These are phyloP conservation scores for thale cress (Arabidopsis thaliana) DNA, from an alignment of 345 rosid species.

Conservation along the genomic window TAIR10.1 NC_003074.8:6071501-6072000, in stretches of 20 bases:
- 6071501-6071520: constrained; percentile 89
- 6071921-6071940: constrained; percentile 44
- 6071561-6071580: constrained; percentile 79
- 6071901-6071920: constrained; percentile 54
- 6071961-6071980: constrained; percentile 70
- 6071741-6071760: constrained; percentile 88
- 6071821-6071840: constrained; percentile 70
- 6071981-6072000: constrained; percentile 43
- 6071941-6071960: constrained; percentile 42
- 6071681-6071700: constrained; percentile 82
- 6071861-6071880: constrained; percentile 78
- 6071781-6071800: constrained; percentile 81
- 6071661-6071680: constrained; percentile 83
- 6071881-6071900: constrained; percentile 96
- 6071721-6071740: constrained; percentile 92
- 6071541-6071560: constrained; percentile 90
- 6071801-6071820: constrained; percentile 91
- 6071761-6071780: constrained; percentile 82
- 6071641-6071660: constrained; percentile 76
- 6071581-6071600: constrained; percentile 80
- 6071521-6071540: constrained; percentile 89
- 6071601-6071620: constrained; percentile 71
- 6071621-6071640: constrained; percentile 85
- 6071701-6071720: constrained; percentile 87
- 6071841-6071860: constrained; percentile 77